Evolutionary conservation across 331 rosid species (phyloP).

Genomic region (Malus hybrid): DNA sequence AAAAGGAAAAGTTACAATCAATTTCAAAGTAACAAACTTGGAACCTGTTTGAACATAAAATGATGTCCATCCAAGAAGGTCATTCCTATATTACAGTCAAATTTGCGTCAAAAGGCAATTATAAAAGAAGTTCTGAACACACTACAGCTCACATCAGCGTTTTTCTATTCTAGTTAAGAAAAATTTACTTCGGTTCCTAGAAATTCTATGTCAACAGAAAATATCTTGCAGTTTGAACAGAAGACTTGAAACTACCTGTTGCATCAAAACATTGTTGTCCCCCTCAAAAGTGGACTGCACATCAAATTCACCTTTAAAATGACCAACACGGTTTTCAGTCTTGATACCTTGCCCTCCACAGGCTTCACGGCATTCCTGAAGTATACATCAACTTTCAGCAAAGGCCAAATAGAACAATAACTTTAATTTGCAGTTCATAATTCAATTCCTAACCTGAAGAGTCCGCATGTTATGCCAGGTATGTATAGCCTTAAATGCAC

Average conservation of each 20-base stretch:
- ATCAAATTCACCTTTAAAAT: conserved; percentile 65
- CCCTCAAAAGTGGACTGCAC: conserved; percentile 97
- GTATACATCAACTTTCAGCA: conserved; percentile 9
- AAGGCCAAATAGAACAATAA: not conserved
- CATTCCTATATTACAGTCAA: not conserved
- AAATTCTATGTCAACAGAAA: not conserved
- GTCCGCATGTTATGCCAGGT: conserved; percentile 91
- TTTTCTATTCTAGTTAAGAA: not conserved
- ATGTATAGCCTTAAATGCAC: conserved; percentile 76
- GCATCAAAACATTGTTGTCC: conserved; percentile 95
- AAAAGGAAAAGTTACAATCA: not conserved
- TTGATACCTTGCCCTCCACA: conserved; percentile 91
- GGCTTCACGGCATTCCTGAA: conserved; percentile 96
- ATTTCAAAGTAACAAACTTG: not conserved
- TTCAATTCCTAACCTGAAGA: conserved; percentile 56
- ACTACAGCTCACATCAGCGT: not conserved
- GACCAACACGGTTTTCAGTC: conserved; percentile 85
- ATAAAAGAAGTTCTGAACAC: not conserved
- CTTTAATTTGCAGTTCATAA: conserved; percentile 1
- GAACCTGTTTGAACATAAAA: not conserved
- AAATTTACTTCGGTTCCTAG: not conserved
- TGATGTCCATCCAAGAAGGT: not conserved
- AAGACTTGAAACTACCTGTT: conserved; percentile 59
- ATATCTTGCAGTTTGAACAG: not conserved
- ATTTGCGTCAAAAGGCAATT: not conserved